Conservation (phyloP, 2,329 filamentous ascomycete genomes). For the Cordyceps cicadae region DNA sequence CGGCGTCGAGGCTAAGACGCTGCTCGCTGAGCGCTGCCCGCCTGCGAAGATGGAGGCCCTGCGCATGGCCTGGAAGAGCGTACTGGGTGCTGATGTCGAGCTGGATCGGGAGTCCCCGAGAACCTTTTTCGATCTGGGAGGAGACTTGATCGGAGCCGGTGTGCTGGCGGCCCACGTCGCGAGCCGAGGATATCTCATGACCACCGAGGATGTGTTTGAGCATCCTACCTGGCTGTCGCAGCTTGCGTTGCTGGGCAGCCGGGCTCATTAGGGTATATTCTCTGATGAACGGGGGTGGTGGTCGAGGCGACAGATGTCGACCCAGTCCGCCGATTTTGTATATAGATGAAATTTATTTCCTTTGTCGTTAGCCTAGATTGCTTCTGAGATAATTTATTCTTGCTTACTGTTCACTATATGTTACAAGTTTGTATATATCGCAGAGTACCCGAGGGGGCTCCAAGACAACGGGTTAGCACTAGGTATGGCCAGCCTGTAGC, state of each 20-base stretch:
- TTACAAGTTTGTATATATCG: too few relatives aligned
- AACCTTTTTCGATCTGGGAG: background rate
- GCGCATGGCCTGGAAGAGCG: background rate
- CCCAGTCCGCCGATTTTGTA: background rate
- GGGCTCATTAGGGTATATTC: background rate
- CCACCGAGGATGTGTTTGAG: background rate
- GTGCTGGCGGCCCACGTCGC: background rate
- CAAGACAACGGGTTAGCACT: too few relatives aligned
- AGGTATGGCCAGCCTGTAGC: too few relatives aligned
- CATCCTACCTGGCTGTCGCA: conserved; percentile 4
- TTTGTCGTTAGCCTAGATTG: too few relatives aligned
- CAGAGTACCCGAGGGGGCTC: too few relatives aligned
- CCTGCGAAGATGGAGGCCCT: background rate
- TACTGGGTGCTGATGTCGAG: background rate
- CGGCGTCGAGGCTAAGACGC: background rate
- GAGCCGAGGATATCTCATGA: background rate
- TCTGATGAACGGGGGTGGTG: background rate
- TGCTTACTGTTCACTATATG: too few relatives aligned
- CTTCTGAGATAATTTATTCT: too few relatives aligned
- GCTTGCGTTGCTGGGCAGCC: background rate
- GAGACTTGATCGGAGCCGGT: background rate
- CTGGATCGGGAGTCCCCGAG: background rate
- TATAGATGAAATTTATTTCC: too few relatives aligned
- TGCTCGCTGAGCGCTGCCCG: background rate
- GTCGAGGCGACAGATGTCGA: background rate